These are phyloP conservation scores for Blastomyces silverae DNA, from an alignment of 2,329 filamentous ascomycete species.

Conservation along the genomic window DNA sequence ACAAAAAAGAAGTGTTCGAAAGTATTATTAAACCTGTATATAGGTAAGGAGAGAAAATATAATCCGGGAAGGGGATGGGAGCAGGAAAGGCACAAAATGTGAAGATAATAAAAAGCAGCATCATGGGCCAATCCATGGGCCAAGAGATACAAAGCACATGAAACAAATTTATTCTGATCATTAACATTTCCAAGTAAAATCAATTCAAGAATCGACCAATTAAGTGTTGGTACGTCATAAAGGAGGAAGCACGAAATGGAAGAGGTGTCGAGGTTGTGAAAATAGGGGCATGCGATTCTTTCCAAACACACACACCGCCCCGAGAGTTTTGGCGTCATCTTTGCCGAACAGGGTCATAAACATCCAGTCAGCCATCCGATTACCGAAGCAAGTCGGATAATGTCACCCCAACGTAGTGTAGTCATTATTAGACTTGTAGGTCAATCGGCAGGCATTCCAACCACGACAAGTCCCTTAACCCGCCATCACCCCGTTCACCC, in stretches of 20 bases:
- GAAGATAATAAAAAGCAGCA: not conserved
- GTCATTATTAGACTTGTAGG: conserved; percentile 9
- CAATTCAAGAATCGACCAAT: not conserved
- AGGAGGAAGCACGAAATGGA: not conserved
- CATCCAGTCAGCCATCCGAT: not conserved
- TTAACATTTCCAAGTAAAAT: not conserved
- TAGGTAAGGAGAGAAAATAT: too few species aligned
- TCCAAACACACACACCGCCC: not conserved
- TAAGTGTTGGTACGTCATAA: not conserved
- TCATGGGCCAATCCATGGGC: not conserved
- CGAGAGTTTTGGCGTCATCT: not conserved
- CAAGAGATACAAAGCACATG: not conserved
- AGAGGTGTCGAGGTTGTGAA: not conserved
- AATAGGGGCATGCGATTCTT: not conserved
- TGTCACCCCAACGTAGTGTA: not conserved
- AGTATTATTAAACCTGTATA: too few species aligned
- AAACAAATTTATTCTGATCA: not conserved
- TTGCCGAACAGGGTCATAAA: not conserved
- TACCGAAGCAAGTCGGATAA: not conserved
- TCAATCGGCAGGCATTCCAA: conserved; percentile 20
- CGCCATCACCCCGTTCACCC: not conserved
- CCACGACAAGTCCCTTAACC: conserved; percentile 19
- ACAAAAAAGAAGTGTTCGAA: too few species aligned
- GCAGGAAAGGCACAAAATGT: not conserved
- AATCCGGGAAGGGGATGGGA: not conserved